Evolutionary conservation across 352 stramenopile genomes (phyloP).

Genomic region (Phytophthora pseudosyringae): DNA sequence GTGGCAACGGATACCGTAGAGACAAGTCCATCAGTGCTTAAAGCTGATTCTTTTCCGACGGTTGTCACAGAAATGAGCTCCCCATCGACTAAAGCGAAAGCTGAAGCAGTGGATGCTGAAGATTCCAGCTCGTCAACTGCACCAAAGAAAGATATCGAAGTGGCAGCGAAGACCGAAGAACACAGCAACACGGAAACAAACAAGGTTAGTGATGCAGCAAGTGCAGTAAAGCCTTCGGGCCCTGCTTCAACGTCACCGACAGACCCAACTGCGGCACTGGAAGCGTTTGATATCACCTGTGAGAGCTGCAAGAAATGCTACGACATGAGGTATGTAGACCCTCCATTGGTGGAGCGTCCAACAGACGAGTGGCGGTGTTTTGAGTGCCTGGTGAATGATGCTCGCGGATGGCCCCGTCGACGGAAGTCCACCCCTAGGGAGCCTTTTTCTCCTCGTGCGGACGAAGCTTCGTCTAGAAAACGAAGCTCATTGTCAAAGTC

Average conservation of each 20-base stretch:
- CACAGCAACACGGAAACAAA: not conserved
- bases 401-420: conserved; percentile 77
- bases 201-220: conserved; percentile 10
- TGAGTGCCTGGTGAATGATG: conserved; percentile 89
- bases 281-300: conserved; percentile 84
- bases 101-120: conserved; percentile 4
- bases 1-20: conserved; percentile 7
- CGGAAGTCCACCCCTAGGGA: conserved; percentile 43
- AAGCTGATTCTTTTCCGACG: not conserved
- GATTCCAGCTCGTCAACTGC: not conserved
- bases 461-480: conserved; percentile 40
- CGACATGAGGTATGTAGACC: conserved; percentile 86
- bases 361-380: conserved; percentile 87
- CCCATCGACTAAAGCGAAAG: not conserved
- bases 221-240: conserved; percentile 4
- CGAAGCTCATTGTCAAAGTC: conserved; percentile 51
- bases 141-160: conserved; percentile 5
- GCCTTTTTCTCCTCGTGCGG: conserved; percentile 33
- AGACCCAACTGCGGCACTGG: conserved; percentile 35
- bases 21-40: not conserved
- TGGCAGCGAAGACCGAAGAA: not conserved
- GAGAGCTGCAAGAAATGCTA: conserved; percentile 81
- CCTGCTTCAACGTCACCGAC: conserved; percentile 25
- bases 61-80: conserved; percentile 5
- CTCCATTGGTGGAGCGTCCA: conserved; percentile 75